phyloP scores from a whole-genome alignment of 768 basidiomycete genomes.

The Kwoniella sp. region DNA sequence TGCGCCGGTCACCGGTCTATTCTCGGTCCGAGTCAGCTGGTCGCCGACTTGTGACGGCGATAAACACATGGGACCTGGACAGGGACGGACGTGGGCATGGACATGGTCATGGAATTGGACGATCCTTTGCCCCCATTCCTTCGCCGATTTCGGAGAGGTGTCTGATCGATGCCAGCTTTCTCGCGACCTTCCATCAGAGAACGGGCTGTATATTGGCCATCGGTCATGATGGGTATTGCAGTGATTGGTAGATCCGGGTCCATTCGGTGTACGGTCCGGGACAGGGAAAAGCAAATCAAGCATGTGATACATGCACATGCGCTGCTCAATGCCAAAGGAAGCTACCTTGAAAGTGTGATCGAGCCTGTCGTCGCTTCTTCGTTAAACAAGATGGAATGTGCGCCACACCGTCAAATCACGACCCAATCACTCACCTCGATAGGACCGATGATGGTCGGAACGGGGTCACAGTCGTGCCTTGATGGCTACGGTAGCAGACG shows the following conservation, averaged over 20 bases:
- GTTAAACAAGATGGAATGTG: no score
- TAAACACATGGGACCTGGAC: neutral
- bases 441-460: no score
- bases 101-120: neutral
- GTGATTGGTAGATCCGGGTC: no score
- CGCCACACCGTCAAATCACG: no score
- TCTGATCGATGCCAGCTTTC: no score
- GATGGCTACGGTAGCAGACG: no score
- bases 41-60: neutral
- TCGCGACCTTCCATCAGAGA: no score
- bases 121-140: neutral
- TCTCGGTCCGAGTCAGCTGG: slow-evolving; percentile 1
- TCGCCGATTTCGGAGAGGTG: neutral
- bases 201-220: no score
- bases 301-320: neutral
- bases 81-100: neutral
- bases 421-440: no score
- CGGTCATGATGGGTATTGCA: no score
- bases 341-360: neutral
- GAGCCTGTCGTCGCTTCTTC: no score
- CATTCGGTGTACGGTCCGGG: neutral
- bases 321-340: neutral
- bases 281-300: neutral
- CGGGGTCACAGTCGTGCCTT: no score
- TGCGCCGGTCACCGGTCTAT: neutral